Evolutionary conservation across 805 yeast genomes (phyloP), one percentile per base, ranked within the genome.

Genomic region (Wickerhamiella cacticola): DNA sequence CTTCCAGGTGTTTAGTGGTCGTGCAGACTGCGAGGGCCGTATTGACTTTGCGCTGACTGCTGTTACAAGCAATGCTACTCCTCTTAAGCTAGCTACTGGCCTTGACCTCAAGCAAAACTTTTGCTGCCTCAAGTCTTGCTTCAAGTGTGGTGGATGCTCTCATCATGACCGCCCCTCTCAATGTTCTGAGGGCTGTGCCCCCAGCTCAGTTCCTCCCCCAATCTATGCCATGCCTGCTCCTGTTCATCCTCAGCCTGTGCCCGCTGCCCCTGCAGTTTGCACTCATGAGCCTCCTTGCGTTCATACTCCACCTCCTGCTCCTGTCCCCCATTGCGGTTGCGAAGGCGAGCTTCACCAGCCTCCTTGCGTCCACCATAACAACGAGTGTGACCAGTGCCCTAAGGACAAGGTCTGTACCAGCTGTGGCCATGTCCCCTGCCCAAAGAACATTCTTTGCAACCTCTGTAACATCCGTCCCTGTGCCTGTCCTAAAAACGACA

Each of bases 81-180:
- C 40, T 18, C 22, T 24, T n/a, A 26, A 43, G 33, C 12, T 16
- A 10, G 34, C 40, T 10, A 16, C 24, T 13, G 33, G 33, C 16
- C 34, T 39, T n/a, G 41, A 19, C 19, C 24, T 39, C 26, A 46
- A 33, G 41, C 45, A 46, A 23, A 40, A 41, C 35, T 33, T 39
- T 22, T 46, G 49, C 41, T 33, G 39, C 41, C 21, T 34, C 25
- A 41, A 24, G 31, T 6, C 22, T 21, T 43, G 48, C 43, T 19
- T 38, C 48, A 33, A 42, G 46, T 42, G 41, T 26, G 40, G 28
- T 28, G 43, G 39, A 19, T 25, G 43, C 45, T 36, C 24, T 28
- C 5, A 3, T 13, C 43, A 26, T 24, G 31, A 23, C 40, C n/a
- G 36, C 19, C 36, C 36, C 40, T 29, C 39, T 33, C 9, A 23